Percentiles rank a stretch among this genome's conserved stretches.
Evolutionary conservation across 1,284 basidiomycete genomes (phyloP).

Genomic region (Golubevia pallescens): DNA sequence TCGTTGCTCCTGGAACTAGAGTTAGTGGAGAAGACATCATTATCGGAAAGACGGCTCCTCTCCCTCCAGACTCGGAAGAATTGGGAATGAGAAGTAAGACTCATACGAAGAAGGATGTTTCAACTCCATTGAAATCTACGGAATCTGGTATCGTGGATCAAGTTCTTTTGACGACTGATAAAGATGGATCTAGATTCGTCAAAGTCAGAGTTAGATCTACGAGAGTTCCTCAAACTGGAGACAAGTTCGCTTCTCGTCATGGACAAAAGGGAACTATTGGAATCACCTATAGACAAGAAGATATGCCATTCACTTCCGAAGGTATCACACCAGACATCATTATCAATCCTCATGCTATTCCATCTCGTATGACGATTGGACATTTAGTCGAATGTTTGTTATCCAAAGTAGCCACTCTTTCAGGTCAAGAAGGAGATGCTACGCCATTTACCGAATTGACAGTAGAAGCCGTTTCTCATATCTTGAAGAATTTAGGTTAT

Average conservation of each 20-base stretch:
- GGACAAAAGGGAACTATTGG: slow-evolving; percentile 99
- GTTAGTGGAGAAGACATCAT: slow-evolving; percentile 98
- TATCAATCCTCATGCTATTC: slow-evolving; percentile 99
- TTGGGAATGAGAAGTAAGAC: slow-evolving; percentile 89
- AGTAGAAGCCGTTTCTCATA: slow-evolving; percentile 75
- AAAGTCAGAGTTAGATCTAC: slow-evolving; percentile 96
- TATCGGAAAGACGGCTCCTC: slow-evolving; percentile 97
- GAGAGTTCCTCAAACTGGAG: slow-evolving; percentile 93
- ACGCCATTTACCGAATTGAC: slow-evolving; percentile 98
- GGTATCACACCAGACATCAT: slow-evolving; percentile 95
- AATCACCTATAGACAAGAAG: slow-evolving; percentile 98
- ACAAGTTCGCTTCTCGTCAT: slow-evolving; percentile 99
- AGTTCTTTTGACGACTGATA: slow-evolving; percentile 93
- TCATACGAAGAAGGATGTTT: slow-evolving; percentile 91
- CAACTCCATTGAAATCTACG: slow-evolving; percentile 95
- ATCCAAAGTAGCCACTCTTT: slow-evolving; percentile 93
- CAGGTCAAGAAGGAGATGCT: slow-evolving; percentile 95
- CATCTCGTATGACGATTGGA: slow-evolving; percentile 99
- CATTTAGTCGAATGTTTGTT: slow-evolving; percentile 98
- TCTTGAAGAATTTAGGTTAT: slow-evolving; percentile 50
- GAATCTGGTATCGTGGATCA: slow-evolving; percentile 98
- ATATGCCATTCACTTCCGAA: slow-evolving; percentile 98
- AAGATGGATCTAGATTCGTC: slow-evolving; percentile 95
- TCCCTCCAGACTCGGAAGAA: slow-evolving; percentile 95
- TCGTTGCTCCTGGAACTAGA: slow-evolving; percentile 93